These are phyloP conservation scores for Asterophora lycoperdoides DNA, from an alignment of 768 basidiomycete genomes.

Conservation along the genomic window DNA sequence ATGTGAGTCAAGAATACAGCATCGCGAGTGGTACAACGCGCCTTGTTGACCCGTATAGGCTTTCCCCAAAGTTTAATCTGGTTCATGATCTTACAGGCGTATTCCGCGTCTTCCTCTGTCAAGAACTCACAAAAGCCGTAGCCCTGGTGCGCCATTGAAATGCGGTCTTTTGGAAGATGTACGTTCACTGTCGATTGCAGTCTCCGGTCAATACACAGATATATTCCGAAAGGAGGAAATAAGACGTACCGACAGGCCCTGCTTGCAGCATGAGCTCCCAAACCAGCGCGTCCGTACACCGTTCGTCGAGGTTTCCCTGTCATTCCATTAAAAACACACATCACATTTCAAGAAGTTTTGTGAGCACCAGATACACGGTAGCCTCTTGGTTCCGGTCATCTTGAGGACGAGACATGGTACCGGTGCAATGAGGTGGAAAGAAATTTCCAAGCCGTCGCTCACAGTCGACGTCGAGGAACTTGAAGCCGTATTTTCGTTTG, in stretches of 20 bases:
- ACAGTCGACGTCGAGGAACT: background rate
- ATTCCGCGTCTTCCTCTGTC: slow-evolving; percentile 98
- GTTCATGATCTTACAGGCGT: slow-evolving; percentile 99
- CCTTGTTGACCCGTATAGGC: slow-evolving; percentile 98
- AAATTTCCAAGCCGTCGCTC: background rate
- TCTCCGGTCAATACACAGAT: background rate
- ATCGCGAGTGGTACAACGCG: slow-evolving; percentile 33
- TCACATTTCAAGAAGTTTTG: background rate
- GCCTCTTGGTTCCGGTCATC: slow-evolving; percentile 92
- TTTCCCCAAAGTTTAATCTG: slow-evolving; percentile 99
- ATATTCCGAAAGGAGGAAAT: background rate
- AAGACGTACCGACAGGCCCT: slow-evolving; percentile 87
- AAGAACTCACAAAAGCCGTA: slow-evolving; percentile 99
- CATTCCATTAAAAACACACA: slow-evolving; percentile 6
- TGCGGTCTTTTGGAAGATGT: slow-evolving; percentile 96
- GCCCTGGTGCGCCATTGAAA: slow-evolving; percentile 97
- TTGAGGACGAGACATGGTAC: slow-evolving; percentile 61
- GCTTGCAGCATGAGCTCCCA: slow-evolving; percentile 99
- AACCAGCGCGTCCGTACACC: slow-evolving; percentile 87
- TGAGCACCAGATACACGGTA: slow-evolving; percentile 75
- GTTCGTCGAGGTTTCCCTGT: slow-evolving; percentile 95
- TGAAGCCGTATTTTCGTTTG: slow-evolving; percentile 9
- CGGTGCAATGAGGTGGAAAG: slow-evolving; percentile 10
- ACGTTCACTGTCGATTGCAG: slow-evolving; percentile 70
- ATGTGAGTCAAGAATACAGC: slow-evolving; percentile 1